These are phyloP conservation scores for Parathielavia hyrcaniae DNA, from an alignment of 495 filamentous ascomycete genomes.

Conservation along the genomic window DNA sequence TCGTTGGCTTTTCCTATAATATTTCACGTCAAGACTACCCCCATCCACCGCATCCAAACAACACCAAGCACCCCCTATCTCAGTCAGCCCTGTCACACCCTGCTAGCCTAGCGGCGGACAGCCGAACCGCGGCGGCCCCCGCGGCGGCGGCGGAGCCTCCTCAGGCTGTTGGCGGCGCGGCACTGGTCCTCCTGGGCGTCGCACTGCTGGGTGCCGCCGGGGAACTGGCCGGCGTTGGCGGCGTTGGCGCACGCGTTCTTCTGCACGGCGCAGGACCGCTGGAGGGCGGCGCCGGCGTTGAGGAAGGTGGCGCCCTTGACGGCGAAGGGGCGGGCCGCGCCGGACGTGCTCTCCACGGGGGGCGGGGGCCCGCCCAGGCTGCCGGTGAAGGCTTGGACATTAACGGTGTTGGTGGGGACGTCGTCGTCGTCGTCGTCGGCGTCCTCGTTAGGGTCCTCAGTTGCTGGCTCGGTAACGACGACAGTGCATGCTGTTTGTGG, in stretches of 20 bases:
- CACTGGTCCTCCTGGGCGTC: slow-evolving; percentile 44
- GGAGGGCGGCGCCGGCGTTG: slow-evolving; percentile 45
- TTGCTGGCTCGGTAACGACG: slow-evolving; percentile 38
- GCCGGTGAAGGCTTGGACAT: slow-evolving; percentile 54
- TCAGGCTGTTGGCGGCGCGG: slow-evolving; percentile 32
- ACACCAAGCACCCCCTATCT: not conserved
- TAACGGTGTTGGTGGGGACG: slow-evolving; percentile 28
- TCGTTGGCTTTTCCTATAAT: not conserved
- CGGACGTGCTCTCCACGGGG: slow-evolving; percentile 42
- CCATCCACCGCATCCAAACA: not conserved
- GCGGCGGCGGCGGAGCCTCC: slow-evolving; percentile 21
- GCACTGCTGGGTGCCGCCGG: slow-evolving; percentile 43
- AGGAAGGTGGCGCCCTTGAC: slow-evolving; percentile 51
- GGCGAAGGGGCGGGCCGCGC: slow-evolving; percentile 45
- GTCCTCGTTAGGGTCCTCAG: slow-evolving; percentile 42
- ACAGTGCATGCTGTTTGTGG: slow-evolving; percentile 30
- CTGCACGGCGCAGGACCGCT: slow-evolving; percentile 50
- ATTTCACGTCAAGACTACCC: not conserved
- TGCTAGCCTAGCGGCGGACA: slow-evolving; percentile 28
- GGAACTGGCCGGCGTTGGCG: slow-evolving; percentile 45
- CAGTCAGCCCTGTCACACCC: slow-evolving; percentile 30
- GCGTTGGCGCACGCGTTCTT: slow-evolving; percentile 53
- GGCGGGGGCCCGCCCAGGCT: slow-evolving; percentile 48
- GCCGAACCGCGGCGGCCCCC: too few relatives aligned
- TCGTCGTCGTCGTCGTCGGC: slow-evolving; percentile 24